Base-by-base conservation (phyloP, 2,329 filamentous ascomycete species). In the Sphaerulina populicola region DNA sequence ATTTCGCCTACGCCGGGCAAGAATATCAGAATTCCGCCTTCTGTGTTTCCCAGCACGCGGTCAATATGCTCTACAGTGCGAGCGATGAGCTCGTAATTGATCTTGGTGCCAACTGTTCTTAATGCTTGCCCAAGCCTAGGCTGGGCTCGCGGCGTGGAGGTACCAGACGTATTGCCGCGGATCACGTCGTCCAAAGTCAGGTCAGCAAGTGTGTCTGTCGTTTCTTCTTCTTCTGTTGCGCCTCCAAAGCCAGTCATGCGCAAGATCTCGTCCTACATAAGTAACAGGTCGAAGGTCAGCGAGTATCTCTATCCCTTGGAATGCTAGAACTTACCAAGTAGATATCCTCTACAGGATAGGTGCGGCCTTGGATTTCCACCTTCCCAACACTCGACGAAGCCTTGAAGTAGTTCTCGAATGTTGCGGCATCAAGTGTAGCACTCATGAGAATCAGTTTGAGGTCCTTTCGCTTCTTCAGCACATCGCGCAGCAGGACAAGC, bases 401-500 rank as follows among this genome's bases (percentile, higher is more conserved):
- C 4, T 75, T 77, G 71, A 97, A 97, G 68, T 97, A 97, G 50
- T 81, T 73, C 58, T 82, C 82, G 68, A 97, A 97, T 0, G 89
- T 82, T 0, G 82, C 79, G 1, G 91, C 89, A 68, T 98, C 90
- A 2, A 97, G 79, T 0, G 91, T 98, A 1, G 91, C 91, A 69
- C 88, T 95, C 93, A 98, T 98, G 33, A 98, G 75, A 10, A 98
- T 82, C 37, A 97, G 78, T 68, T 91, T 95, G 35, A 97, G 77
- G 56, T 94, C 86, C 61, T 82, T 83, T 44, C 86, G 79, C 58
- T 77, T 75, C 52, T 77, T 79, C 57, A 96, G 70, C 6, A 95
- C 87, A 65, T 95, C 86, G 49, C 88, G 81, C 31, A 98, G 74
- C 45, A 98, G 77, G 39, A 90, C 89, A 47, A 98, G 77, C 8